These are phyloP conservation scores for Colletotrichum spinosum DNA, from an alignment of 2,329 filamentous ascomycete species.

Conservation along the genomic window DNA sequence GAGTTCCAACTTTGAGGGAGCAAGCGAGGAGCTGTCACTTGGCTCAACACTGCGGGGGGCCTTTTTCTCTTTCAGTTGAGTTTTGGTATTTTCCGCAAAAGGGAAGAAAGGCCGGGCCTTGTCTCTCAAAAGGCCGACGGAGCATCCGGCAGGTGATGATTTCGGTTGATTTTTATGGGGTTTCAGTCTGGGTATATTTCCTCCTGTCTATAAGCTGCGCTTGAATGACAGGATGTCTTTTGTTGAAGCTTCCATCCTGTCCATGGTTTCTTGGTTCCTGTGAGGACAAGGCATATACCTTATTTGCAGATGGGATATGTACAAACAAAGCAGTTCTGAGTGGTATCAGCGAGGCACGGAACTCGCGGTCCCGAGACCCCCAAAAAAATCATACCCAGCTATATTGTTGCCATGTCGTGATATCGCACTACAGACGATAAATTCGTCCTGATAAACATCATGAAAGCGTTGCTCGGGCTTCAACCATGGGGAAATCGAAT, in stretches of 20 bases:
- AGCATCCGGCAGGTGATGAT: conserved; percentile 3
- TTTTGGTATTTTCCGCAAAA: neutral
- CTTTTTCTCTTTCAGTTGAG: neutral
- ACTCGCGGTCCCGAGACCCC: neutral
- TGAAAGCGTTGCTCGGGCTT: too few relatives aligned
- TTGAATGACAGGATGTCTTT: conserved; percentile 2
- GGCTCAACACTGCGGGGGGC: neutral
- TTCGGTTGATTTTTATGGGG: neutral
- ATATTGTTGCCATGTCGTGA: too few relatives aligned
- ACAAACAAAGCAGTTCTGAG: conserved; percentile 24
- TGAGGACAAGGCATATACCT: neutral
- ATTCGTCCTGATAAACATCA: too few relatives aligned
- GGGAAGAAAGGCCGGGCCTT: conserved; percentile 33
- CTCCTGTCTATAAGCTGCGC: conserved; percentile 8
- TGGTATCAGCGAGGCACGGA: conserved; percentile 19
- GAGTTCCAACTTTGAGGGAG: neutral
- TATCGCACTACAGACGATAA: too few relatives aligned
- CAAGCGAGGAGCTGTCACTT: conserved; percentile 10
- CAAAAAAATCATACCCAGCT: too few relatives aligned
- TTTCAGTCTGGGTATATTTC: neutral
- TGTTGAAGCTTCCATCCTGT: neutral
- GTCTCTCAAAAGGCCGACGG: conserved; percentile 5
- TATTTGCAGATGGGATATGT: conserved; percentile 27
- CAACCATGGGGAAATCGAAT: too few relatives aligned
- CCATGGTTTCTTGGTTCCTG: neutral